Evolutionary conservation across 257 asterid genomes (phyloP), one percentile per base, ranked within the genome.

Genomic region (Misopates orontium): DNA sequence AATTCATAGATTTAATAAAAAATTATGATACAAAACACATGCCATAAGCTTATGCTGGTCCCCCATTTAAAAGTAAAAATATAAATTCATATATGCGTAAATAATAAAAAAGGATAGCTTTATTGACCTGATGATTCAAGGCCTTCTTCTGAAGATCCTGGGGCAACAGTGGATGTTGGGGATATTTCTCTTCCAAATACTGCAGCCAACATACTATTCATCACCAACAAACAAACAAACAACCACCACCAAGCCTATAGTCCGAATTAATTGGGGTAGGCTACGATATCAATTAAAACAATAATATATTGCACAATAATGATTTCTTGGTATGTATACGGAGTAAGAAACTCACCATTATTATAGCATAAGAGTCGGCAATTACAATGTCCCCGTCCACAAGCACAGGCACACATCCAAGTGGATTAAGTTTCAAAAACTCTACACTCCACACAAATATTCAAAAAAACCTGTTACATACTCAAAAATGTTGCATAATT

Each of bases 181-280:
- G 98, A 77, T 78, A 89, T 81, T 84, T 92, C 80, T 89, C 96
- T 78, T 92, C 98, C 53, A 92, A 73, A 81, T 92, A 87, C 97
- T 92, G 77, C 75, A 79, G 22, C 53, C 45, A 28, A 63, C 48
- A 66, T 57, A 67, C 6, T 7, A 25, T 11, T 23, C 32, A 62
- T 39, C 31, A 50, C 53, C 42, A 17, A 39, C 48, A 24, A 28
- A 28, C 45, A 73, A 56, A 23, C 44, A 44, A n/a, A n/a, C n/a
- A n/a, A n/a, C n/a, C n/a, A n/a, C n/a, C n/a, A n/a, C n/a, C n/a
- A n/a, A n/a, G n/a, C n/a, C n/a, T n/a, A n/a, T n/a, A n/a, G n/a
- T n/a, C n/a, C n/a, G n/a, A n/a, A n/a, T n/a, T n/a, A n/a, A n/a
- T n/a, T n/a, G n/a, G n/a, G n/a, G n/a, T n/a, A n/a, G n/a, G n/a